phyloP scores from a whole-genome alignment of 176 grass and related monocot species.

The Oryza officinalis region DNA sequence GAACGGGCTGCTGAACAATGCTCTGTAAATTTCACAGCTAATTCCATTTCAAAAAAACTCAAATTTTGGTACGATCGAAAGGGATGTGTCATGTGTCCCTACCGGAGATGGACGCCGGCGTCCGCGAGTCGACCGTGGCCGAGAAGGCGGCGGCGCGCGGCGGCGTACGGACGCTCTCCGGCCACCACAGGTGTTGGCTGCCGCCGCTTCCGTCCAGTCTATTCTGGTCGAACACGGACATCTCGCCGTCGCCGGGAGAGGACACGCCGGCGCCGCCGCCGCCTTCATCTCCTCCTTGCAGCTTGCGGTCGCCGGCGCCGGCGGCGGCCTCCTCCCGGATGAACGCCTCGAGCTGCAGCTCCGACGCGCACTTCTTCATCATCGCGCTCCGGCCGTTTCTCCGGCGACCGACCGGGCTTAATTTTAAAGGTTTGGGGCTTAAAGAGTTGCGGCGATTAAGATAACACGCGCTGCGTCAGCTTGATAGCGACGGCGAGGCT shows the following conservation, averaged over 20 bases:
- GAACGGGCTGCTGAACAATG: background rate
- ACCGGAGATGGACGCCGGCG: constrained; percentile 61
- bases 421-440: constrained; percentile 10
- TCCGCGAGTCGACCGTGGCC: constrained; percentile 21
- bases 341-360: constrained; percentile 68
- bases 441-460: background rate
- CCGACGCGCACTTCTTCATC: constrained; percentile 86
- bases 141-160: constrained; percentile 17
- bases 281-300: background rate
- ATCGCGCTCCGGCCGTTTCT: background rate
- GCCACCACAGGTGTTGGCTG: constrained; percentile 43
- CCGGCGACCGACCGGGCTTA: background rate
- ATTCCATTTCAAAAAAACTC: too few relatives aligned
- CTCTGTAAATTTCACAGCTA: background rate
- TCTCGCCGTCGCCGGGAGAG: constrained; percentile 8
- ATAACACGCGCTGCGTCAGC: background rate
- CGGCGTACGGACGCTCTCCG: constrained; percentile 19
- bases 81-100: background rate
- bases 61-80: background rate
- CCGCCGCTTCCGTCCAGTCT: constrained; percentile 31
- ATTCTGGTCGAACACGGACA: constrained; percentile 38
- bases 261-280: background rate
- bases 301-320: background rate
- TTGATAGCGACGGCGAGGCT: constrained; percentile 39
- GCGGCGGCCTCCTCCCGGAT: constrained; percentile 25